Percentiles rank a stretch among this genome's conserved stretches.
phyloP scores from a whole-genome alignment of 306 rosid species.

The Dryas drummondii region DNA sequence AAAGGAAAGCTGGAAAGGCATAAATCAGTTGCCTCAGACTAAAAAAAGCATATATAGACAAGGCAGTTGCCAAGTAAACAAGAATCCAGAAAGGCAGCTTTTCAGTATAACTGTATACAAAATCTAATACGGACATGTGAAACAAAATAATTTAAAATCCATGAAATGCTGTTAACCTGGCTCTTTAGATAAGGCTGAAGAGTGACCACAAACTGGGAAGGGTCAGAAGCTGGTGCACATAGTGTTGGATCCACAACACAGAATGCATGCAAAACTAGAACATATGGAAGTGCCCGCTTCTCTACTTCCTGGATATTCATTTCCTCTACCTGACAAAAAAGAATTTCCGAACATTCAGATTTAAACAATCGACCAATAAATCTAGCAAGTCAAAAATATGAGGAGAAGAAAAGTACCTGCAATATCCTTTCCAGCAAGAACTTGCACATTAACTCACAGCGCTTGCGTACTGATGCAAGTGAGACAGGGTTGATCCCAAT shows the following conservation, averaged over 20 bases:
- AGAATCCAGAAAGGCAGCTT: no score
- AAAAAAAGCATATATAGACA: background rate
- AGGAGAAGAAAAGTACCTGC: conserved; percentile 53
- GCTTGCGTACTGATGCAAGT: conserved; percentile 80
- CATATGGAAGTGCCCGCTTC: conserved; percentile 75
- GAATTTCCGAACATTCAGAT: conserved; percentile 17
- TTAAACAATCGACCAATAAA: conserved; percentile 10
- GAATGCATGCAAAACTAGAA: conserved; percentile 87
- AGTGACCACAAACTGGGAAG: conserved; percentile 94
- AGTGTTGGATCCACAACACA: conserved; percentile 90
- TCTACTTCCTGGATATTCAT: conserved; percentile 66
- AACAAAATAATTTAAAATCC: background rate
- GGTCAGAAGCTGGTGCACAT: conserved; percentile 90
- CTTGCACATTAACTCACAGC: conserved; percentile 98
- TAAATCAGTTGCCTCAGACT: background rate
- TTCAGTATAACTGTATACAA: no score
- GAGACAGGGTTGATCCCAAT: conserved; percentile 74
- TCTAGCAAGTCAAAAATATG: background rate
- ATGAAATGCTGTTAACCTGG: conserved; percentile 53
- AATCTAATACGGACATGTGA: background rate
- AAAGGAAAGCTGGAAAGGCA: background rate
- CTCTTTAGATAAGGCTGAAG: conserved; percentile 94
- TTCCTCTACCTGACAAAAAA: conserved; percentile 78
- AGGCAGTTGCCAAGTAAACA: no score
- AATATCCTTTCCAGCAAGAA: conserved; percentile 90